Conservation (phyloP, 768 basidiomycete genomes). For the Lactarius akahatsu region DNA sequence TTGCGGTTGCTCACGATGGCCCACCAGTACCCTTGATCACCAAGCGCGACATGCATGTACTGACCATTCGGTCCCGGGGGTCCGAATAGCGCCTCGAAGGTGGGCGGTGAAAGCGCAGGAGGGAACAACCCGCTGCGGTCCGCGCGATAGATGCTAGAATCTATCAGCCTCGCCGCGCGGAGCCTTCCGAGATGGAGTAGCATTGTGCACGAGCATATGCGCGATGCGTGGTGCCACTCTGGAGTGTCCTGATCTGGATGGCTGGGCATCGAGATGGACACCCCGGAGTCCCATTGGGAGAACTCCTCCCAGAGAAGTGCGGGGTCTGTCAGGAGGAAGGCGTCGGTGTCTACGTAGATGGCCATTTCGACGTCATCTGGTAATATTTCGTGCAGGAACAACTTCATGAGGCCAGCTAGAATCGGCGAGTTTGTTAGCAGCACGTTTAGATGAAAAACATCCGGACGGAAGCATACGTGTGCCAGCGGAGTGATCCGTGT, state of each 20-base stretch:
- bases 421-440: background rate
- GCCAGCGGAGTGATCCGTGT: conserved; percentile 49
- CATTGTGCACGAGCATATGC: conserved; percentile 51
- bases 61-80: conserved; percentile 38
- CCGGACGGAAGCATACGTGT: conserved; percentile 39
- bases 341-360: conserved; percentile 54
- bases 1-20: conserved; percentile 46
- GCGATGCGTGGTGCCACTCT: conserved; percentile 45
- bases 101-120: conserved; percentile 41
- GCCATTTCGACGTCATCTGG: conserved; percentile 43
- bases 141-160: conserved; percentile 42
- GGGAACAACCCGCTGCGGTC: conserved; percentile 32
- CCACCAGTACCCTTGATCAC: conserved; percentile 57
- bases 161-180: conserved; percentile 47
- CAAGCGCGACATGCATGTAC: conserved; percentile 47
- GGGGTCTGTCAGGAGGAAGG: conserved; percentile 49
- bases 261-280: conserved; percentile 45
- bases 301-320: conserved; percentile 48
- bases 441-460: background rate
- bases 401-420: conserved; percentile 51
- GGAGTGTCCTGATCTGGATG: conserved; percentile 43
- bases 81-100: conserved; percentile 48
- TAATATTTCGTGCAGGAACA: conserved; percentile 53
- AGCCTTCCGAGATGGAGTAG: conserved; percentile 48
- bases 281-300: conserved; percentile 36